Percentiles rank a stretch among this genome's conserved stretches.
These are phyloP conservation scores for Fomitopsis palustris DNA, from an alignment of 1,284 basidiomycete species.

Conservation along the genomic window DNA sequence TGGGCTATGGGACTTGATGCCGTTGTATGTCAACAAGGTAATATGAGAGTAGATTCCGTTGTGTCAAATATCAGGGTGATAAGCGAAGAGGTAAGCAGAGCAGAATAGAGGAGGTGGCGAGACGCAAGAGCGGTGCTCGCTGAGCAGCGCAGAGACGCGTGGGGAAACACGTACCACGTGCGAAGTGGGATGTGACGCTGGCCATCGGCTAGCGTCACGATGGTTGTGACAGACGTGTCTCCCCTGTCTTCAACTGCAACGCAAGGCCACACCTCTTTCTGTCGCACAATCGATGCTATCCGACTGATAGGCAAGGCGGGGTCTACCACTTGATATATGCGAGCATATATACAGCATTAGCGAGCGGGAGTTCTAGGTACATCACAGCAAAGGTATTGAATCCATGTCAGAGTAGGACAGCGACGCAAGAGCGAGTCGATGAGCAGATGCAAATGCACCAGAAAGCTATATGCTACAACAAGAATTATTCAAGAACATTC, in stretches of 20 bases:
- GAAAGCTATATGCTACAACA: neutral
- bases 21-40: no score
- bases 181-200: neutral
- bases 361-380: neutral
- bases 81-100: neutral
- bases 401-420: neutral
- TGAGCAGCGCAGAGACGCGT: neutral
- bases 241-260: no score
- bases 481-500: neutral
- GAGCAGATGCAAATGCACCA: neutral
- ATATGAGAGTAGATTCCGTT: no score
- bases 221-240: conserved; percentile 1
- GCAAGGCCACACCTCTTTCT: no score
- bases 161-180: conserved; percentile 1
- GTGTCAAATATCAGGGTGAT: neutral
- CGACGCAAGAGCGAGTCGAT: neutral
- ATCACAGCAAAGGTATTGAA: no score
- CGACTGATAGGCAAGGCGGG: no score
- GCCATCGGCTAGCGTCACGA: neutral
- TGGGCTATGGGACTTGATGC: no score
- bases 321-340: no score
- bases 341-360: neutral
- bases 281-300: no score
- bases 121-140: neutral
- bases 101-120: neutral